These are phyloP conservation scores for Neurospora hispaniola DNA, from an alignment of 495 filamentous ascomycete species.

Conservation along the genomic window DNA sequence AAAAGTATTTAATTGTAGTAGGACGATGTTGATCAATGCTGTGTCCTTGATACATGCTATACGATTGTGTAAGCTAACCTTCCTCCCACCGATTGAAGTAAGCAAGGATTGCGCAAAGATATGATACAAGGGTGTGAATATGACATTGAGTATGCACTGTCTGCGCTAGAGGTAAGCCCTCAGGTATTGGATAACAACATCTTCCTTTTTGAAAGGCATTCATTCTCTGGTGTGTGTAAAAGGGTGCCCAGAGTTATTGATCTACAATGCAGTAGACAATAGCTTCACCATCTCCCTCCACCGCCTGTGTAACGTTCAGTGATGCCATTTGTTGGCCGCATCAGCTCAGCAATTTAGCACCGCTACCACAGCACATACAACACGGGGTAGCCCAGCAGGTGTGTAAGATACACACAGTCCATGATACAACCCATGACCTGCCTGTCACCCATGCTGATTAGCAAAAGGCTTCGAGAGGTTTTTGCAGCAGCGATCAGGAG, in stretches of 20 bases:
- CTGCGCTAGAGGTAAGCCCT: neutral
- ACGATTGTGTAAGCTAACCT: neutral
- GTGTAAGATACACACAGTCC: neutral
- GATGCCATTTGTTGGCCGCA: conserved; percentile 13
- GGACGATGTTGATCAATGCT: neutral
- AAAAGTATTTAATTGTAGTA: neutral
- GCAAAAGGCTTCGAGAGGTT: neutral
- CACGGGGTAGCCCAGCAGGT: neutral
- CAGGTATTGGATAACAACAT: neutral
- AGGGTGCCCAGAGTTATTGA: neutral
- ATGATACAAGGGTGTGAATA: neutral
- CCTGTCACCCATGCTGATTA: neutral
- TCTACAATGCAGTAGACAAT: neutral
- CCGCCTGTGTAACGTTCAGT: conserved; percentile 1
- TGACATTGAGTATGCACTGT: neutral
- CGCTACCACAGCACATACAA: neutral
- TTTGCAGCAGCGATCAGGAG: neutral
- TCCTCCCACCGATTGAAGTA: neutral
- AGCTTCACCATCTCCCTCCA: neutral
- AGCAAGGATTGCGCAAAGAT: neutral
- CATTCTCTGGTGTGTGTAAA: neutral
- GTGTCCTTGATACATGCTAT: neutral
- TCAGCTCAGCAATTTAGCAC: neutral
- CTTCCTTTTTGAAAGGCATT: neutral
- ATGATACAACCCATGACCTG: neutral